These are phyloP conservation scores for Davidsoniella australis DNA, from an alignment of 2,329 filamentous ascomycete species.

Conservation along the genomic window DNA sequence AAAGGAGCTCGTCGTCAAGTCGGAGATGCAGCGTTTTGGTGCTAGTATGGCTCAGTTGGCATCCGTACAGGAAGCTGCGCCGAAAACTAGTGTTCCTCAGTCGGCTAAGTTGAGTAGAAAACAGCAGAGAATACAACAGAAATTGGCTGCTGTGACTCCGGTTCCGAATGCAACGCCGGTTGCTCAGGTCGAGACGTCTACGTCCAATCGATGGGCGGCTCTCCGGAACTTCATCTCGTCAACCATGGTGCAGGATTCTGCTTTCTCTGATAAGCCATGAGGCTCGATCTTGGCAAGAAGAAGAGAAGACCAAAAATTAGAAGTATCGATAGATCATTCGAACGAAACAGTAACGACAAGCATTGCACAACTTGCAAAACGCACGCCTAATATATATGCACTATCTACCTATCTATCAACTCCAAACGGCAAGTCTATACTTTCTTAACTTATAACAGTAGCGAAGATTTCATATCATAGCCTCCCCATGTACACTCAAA, in stretches of 20 bases:
- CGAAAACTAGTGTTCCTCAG: neutral
- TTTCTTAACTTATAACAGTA: no score
- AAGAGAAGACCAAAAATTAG: no score
- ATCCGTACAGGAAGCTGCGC: slow-evolving; percentile 14
- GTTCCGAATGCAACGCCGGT: slow-evolving; percentile 12
- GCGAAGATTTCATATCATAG: no score
- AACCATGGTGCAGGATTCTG: slow-evolving; percentile 78
- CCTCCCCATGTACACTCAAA: no score
- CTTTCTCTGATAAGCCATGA: slow-evolving; percentile 32
- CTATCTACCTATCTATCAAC: no score
- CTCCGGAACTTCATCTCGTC: slow-evolving; percentile 68
- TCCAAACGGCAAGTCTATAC: no score
- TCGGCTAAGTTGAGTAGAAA: slow-evolving; percentile 7
- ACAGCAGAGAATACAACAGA: slow-evolving; percentile 5
- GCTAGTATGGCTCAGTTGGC: slow-evolving; percentile 65
- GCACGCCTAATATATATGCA: no score
- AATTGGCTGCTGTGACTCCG: neutral
- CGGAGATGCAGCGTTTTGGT: slow-evolving; percentile 72
- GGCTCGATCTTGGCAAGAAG: neutral
- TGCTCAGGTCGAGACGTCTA: slow-evolving; percentile 20
- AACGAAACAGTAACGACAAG: no score
- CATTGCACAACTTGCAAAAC: no score
- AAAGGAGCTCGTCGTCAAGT: slow-evolving; percentile 62
- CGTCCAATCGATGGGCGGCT: slow-evolving; percentile 57
- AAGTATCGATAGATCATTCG: no score